A percentile compares a stretch with the other conserved stretches of the same genome.
Evolutionary conservation across 2,329 filamentous ascomycete genomes (phyloP).

Genomic region (Stachybotrys echinatus): DNA sequence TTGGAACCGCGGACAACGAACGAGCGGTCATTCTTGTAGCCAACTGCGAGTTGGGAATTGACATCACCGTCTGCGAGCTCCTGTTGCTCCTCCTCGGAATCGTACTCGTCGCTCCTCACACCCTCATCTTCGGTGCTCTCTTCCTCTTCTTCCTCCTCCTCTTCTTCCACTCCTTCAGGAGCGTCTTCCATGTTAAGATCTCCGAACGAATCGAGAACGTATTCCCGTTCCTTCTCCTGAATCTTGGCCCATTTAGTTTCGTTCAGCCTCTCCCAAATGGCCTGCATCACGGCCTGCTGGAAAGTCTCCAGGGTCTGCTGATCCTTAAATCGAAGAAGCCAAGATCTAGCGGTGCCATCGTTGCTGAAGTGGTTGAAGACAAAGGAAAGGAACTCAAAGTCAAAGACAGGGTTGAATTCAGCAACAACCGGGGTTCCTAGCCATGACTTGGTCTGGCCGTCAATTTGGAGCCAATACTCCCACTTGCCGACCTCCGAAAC

Average conservation of each 20-base stretch:
- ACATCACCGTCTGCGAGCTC: constrained; percentile 70
- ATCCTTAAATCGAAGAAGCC: constrained; percentile 89
- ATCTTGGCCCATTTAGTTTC: constrained; percentile 90
- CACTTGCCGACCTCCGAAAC: constrained; percentile 85
- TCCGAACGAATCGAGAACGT: constrained; percentile 91
- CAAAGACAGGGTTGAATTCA: constrained; percentile 97
- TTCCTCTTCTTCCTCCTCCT: constrained; percentile 49
- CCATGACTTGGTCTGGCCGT: constrained; percentile 72
- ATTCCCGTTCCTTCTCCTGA: constrained; percentile 88
- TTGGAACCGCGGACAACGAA: constrained; percentile 97
- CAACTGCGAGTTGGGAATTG: constrained; percentile 92
- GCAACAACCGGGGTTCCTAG: constrained; percentile 78
- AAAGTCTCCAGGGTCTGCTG: constrained; percentile 76
- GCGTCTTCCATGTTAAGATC: constrained; percentile 89
- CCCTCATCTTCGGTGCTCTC: constrained; percentile 57
- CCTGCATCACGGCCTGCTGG: constrained; percentile 91
- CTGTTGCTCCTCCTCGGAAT: constrained; percentile 68
- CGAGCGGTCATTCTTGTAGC: constrained; percentile 93
- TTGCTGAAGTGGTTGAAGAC: constrained; percentile 96
- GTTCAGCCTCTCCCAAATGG: constrained; percentile 94
- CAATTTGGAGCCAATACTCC: constrained; percentile 93
- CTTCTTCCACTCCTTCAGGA: constrained; percentile 36
- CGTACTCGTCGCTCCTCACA: constrained; percentile 64
- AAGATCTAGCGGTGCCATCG: constrained; percentile 89
- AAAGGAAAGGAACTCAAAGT: constrained; percentile 97